Evolutionary conservation across 768 basidiomycete genomes (phyloP), one percentile per base, ranked within the genome.

Genomic region (Chalciporus piperatus): DNA sequence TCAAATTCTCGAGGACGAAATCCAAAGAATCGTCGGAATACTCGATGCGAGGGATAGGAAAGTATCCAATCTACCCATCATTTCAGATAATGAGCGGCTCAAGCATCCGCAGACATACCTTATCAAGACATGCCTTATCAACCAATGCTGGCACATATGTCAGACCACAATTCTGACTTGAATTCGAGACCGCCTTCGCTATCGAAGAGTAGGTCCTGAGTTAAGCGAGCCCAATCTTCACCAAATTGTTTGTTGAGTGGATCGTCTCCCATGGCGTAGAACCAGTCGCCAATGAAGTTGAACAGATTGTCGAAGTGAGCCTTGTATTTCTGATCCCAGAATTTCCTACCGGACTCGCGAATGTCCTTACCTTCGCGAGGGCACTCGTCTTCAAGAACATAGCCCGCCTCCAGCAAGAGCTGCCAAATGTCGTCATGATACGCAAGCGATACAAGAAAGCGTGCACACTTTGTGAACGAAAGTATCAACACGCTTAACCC

Each of bases 11-110:
- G 56, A 98, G 83, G 51, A 96, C 90, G 40, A 97, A 78, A 60
- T 97, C 95, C 54, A 95, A 72, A 6, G 76, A 64, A 46, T 92
- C 86, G 69, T 96, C 92, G 32, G 88, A 87, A 72, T 97, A 98
- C 70, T 97, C 95, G 65, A 94, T 83, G 32, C 93, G 86, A 0
- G 96, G 96, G 57, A 98, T 95, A 7, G 93, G 93, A 48, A 95
- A 64, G 60, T 91, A 87, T 19, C 86, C 87, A 45, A 87, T 75
- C 82, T 89, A 23, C 2, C 22, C 32, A 20, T 22, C 27, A 3
- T 27, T 39, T 51, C 14, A 55, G 42, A 12, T 13, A 33, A 30
- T 41, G 13, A 13, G 19, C 9, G 48, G 10, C 47, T 20, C 38
- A 14, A 25, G 22, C 23, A 43, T 51, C 2, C 1, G 38, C 23